Evolutionary conservation across 768 basidiomycete genomes (phyloP).

Genomic region (Amanita brunnescens): DNA sequence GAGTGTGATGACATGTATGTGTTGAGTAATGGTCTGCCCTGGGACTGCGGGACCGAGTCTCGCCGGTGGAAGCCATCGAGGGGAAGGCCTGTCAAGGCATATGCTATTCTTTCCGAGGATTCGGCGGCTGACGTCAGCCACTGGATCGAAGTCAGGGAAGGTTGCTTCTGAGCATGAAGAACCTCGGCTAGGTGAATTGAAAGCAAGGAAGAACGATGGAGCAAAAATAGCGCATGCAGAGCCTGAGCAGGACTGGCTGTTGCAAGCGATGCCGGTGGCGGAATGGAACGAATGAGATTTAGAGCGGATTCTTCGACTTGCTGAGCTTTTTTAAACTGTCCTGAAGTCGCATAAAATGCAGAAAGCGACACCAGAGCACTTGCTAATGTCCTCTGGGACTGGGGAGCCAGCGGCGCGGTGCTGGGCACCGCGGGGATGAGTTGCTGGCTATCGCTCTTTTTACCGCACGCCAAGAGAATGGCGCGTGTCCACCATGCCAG

Average conservation of each 20-base stretch:
- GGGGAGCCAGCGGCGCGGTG: conserved; percentile 43
- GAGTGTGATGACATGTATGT: conserved; percentile 37
- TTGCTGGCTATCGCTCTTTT: conserved; percentile 2
- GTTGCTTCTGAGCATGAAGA: conserved; percentile 37
- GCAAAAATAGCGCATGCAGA: conserved; percentile 56
- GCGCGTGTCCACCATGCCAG: conserved; percentile 62
- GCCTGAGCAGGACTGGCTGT: conserved; percentile 45
- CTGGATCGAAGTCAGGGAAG: conserved; percentile 39
- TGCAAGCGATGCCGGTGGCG: conserved; percentile 33
- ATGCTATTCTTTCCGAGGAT: conserved; percentile 58
- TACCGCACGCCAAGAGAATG: conserved; percentile 36
- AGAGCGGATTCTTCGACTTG: conserved; percentile 49
- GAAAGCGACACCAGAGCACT: conserved; percentile 64
- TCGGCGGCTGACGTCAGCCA: conserved; percentile 54
- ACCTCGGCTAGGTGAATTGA: conserved; percentile 72
- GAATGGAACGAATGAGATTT: conserved; percentile 43
- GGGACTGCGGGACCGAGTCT: conserved; percentile 12
- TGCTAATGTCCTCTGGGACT: conserved; percentile 52
- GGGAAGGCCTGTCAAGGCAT: conserved; percentile 38
- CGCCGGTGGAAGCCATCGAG: conserved; percentile 24
- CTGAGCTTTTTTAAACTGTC: conserved; percentile 46
- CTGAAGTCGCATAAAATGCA: conserved; percentile 55
- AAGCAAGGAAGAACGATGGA: conserved; percentile 68
- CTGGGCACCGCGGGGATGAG: conserved; percentile 20
- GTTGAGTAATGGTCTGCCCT: conserved; percentile 28